These are phyloP conservation scores for Escallonia herrerae DNA, from an alignment of 129 eudicot genomes.

Conservation along the genomic window DNA sequence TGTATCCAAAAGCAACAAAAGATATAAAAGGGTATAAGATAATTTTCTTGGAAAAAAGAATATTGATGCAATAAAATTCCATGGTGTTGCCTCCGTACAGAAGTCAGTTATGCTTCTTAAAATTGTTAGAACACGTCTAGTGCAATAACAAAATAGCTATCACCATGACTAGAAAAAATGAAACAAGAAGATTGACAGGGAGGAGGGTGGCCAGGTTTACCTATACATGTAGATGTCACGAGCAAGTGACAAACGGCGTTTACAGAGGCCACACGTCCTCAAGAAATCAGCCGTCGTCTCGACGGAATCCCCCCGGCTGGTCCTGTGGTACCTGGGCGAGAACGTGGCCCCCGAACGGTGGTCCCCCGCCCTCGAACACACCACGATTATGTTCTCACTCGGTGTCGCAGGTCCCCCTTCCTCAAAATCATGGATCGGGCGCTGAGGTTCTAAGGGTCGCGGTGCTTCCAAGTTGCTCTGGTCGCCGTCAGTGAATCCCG, in stretches of 20 bases:
- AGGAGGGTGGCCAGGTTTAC: not conserved
- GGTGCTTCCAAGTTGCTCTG: not conserved
- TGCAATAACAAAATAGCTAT: no score
- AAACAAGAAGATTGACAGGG: not conserved
- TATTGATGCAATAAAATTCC: no score
- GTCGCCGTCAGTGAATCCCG: conserved; percentile 3
- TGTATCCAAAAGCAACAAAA: not conserved
- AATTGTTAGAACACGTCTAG: no score
- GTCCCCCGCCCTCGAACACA: not conserved
- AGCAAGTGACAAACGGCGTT: conserved; percentile 16
- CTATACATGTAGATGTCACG: conserved; percentile 33
- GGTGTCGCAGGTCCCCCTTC: not conserved
- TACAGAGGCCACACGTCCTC: conserved; percentile 23
- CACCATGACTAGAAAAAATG: no score
- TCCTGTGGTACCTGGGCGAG: conserved; percentile 11
- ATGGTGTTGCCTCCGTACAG: no score
- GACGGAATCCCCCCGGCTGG: not conserved
- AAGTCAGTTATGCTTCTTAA: no score
- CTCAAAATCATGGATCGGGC: not conserved
- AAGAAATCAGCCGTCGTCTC: conserved; percentile 9
- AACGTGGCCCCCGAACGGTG: not conserved
- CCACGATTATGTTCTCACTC: not conserved
- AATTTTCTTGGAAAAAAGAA: no score
- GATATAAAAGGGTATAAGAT: not conserved
- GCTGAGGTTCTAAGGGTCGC: not conserved